A percentile compares a stretch with the other conserved stretches of the same genome.
Evolutionary conservation across 169 alveolate genomes (phyloP).

Genomic region (Eimeria sp.): DNA sequence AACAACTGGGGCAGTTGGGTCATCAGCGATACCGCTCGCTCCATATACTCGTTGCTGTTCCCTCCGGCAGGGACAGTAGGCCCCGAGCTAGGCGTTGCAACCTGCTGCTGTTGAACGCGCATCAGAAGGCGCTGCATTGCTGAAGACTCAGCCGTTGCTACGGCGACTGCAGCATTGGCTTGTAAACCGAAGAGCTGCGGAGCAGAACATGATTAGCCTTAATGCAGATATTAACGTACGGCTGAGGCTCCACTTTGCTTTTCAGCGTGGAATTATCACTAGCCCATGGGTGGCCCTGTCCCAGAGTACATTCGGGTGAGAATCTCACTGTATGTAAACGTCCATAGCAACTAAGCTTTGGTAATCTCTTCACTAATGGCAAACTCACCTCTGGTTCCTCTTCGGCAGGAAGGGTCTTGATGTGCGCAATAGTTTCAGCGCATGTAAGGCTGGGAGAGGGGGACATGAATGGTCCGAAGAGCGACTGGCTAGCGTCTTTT

Average conservation of each 20-base stretch:
- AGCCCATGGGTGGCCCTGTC: not conserved
- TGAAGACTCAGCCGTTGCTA: slow-evolving; percentile 54
- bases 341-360: not conserved
- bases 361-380: not conserved
- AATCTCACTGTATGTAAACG: not conserved
- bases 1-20: slow-evolving; percentile 91
- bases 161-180: slow-evolving; percentile 73
- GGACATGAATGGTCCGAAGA: slow-evolving; percentile 9
- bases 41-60: slow-evolving; percentile 15
- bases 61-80: not conserved
- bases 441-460: slow-evolving; percentile 61
- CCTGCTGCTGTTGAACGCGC: slow-evolving; percentile 63
- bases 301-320: not conserved
- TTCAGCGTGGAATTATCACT: not conserved
- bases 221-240: not conserved
- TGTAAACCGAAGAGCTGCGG: slow-evolving; percentile 62
- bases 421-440: slow-evolving; percentile 57
- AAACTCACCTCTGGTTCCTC: slow-evolving; percentile 48
- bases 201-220: not conserved
- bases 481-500: slow-evolving; percentile 2
- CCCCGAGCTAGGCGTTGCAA: slow-evolving; percentile 8
- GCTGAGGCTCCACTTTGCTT: not conserved
- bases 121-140: slow-evolving; percentile 68
- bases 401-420: slow-evolving; percentile 28
- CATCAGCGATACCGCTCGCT: slow-evolving; percentile 82